Percentiles rank a stretch among this genome's conserved stretches.
Conservation (phyloP, 2,329 filamentous ascomycete genomes). For the Xylaria sp. region DNA sequence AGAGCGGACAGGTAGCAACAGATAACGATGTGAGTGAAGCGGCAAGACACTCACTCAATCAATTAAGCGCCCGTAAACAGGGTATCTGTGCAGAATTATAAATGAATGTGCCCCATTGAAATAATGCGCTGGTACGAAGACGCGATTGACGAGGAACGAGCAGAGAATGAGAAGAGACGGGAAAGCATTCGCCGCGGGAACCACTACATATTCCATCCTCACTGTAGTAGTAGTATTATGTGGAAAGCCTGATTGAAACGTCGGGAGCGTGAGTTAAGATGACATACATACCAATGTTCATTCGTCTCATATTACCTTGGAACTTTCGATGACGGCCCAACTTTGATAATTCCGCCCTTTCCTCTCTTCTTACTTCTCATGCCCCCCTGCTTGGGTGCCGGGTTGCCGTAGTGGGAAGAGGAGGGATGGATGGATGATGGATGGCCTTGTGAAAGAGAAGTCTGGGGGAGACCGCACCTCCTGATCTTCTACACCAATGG, state of each 20-base stretch:
- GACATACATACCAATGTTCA: neutral
- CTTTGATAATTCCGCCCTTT: neutral
- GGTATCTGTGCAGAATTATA: neutral
- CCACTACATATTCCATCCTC: neutral
- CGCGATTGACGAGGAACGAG: neutral
- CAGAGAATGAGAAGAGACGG: neutral
- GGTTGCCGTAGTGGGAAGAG: constrained; percentile 11
- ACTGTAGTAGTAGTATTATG: too few relatives aligned
- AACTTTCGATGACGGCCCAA: neutral
- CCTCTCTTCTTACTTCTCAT: neutral
- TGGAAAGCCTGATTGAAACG: constrained; percentile 4
- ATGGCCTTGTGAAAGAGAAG: neutral
- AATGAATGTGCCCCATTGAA: constrained; percentile 3
- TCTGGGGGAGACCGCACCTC: constrained; percentile 3
- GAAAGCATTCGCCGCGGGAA: neutral
- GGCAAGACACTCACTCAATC: neutral
- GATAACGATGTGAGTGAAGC: too few relatives aligned
- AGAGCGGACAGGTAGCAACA: neutral
- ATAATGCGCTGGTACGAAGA: neutral
- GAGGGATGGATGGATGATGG: neutral
- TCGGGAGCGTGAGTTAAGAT: neutral
- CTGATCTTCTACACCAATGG: constrained; percentile 10
- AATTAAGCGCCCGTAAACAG: neutral
- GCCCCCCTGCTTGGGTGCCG: neutral
- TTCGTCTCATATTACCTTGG: neutral